Conservation (phyloP, 257 asterid genomes). For the Jasminum sambac region DNA sequence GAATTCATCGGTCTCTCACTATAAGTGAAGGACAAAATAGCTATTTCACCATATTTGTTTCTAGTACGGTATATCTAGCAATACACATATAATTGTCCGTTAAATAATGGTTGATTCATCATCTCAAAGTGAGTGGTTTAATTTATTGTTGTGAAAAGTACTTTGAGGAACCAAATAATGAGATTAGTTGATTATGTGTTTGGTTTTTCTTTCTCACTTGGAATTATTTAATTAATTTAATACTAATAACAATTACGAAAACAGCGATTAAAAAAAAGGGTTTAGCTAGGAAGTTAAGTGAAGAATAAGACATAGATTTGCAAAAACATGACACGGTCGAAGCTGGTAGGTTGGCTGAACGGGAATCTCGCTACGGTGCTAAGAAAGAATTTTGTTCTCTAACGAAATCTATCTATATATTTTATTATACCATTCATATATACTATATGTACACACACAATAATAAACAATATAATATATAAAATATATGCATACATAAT, state of each 20-base stretch:
- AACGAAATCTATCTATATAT: constrained; percentile 21
- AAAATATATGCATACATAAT: not conserved
- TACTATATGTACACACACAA: not conserved
- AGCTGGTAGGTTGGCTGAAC: constrained; percentile 38
- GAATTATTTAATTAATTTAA: not conserved
- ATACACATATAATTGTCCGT: too few species aligned
- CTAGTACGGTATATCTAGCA: too few species aligned
- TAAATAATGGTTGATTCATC: too few species aligned
- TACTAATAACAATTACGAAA: not conserved
- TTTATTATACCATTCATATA: too few species aligned
- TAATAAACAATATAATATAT: not conserved
- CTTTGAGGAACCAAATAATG: not conserved
- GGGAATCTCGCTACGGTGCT: constrained; percentile 80
- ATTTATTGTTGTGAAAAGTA: not conserved
- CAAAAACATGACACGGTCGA: constrained; percentile 24
- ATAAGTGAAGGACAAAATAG: too few species aligned
- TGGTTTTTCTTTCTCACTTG: not conserved
- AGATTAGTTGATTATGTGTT: not conserved
- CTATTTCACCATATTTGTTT: too few species aligned
- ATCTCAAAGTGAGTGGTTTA: too few species aligned
- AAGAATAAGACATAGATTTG: constrained; percentile 30
- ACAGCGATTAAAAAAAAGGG: not conserved
- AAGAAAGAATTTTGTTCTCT: constrained; percentile 31
- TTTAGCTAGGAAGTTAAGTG: not conserved
- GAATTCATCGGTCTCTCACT: too few species aligned